Percentiles rank a stretch among this genome's conserved stretches.
These are phyloP conservation scores for Penicillium sumatraense DNA, from an alignment of 2,329 filamentous ascomycete species.

Conservation along the genomic window DNA sequence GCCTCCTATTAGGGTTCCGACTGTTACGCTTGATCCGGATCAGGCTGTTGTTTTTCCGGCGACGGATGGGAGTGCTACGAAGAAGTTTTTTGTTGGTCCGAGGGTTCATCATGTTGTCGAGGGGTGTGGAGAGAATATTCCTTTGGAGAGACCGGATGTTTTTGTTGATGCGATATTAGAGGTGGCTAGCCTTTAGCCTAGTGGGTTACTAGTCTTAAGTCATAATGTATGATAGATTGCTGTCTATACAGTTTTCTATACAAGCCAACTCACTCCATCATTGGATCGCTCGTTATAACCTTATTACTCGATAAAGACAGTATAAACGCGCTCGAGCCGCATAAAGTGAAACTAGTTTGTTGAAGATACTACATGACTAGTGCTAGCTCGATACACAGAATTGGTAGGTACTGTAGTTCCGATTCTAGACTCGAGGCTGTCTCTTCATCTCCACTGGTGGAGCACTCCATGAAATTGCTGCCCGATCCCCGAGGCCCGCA, in stretches of 20 bases:
- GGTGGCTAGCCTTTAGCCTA: no score
- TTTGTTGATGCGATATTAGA: conserved; percentile 16
- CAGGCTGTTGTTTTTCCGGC: conserved; percentile 15
- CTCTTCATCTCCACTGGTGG: background rate
- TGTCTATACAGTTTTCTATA: background rate
- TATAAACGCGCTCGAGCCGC: no score
- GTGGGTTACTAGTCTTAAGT: no score
- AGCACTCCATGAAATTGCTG: background rate
- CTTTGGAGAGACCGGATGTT: conserved; percentile 10
- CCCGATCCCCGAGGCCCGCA: background rate
- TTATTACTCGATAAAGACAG: no score
- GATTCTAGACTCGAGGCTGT: background rate
- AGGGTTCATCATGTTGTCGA: conserved; percentile 12
- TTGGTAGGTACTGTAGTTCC: no score
- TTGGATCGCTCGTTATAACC: no score
- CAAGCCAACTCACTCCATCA: no score
- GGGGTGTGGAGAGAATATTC: conserved; percentile 15
- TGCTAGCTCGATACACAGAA: no score
- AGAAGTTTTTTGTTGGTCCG: conserved; percentile 12
- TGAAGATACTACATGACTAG: no score
- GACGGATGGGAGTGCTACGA: conserved; percentile 9
- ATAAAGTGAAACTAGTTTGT: no score
- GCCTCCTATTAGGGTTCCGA: conserved; percentile 12
- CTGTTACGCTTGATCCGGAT: conserved; percentile 17
- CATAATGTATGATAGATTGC: no score